phyloP scores from a whole-genome alignment of 352 stramenopile genomes.

The Pythium apleroticum region DNA sequence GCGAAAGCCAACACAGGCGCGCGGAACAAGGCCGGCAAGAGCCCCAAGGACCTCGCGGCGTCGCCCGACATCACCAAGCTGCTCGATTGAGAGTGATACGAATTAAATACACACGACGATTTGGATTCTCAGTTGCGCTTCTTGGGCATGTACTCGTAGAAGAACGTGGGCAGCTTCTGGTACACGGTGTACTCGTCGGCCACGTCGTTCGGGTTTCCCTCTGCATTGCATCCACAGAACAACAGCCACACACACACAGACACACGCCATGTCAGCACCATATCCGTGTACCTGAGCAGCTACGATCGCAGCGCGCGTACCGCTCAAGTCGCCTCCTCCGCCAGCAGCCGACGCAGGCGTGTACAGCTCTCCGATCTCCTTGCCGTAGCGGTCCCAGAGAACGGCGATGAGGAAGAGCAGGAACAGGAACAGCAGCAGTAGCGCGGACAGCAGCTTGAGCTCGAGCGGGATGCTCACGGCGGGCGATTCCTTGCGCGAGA shows the following conservation, averaged over 20 bases:
- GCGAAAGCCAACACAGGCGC: constrained; percentile 40
- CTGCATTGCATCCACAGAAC: no score
- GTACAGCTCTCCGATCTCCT: constrained; percentile 83
- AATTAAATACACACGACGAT: constrained; percentile 1
- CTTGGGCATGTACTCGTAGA: constrained; percentile 87
- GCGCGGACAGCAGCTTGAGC: constrained; percentile 63
- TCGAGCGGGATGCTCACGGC: constrained; percentile 49
- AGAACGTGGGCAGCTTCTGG: constrained; percentile 85
- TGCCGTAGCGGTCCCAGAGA: constrained; percentile 84
- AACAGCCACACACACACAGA: constrained; percentile 1
- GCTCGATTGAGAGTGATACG: constrained; percentile 26
- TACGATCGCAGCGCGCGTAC: constrained; percentile 16
- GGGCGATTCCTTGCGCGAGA: constrained; percentile 33
- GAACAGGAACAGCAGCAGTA: constrained; percentile 75
- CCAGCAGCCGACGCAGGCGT: constrained; percentile 31
- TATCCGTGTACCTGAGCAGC: not conserved
- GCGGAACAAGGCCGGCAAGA: constrained; percentile 83
- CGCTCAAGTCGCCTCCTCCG: constrained; percentile 27
- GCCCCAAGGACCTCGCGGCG: constrained; percentile 61
- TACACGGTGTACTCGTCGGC: constrained; percentile 84
- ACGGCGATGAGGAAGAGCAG: constrained; percentile 79
- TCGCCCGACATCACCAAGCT: constrained; percentile 64
- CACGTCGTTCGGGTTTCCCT: constrained; percentile 67
- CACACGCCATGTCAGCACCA: not conserved
- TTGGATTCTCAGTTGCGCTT: constrained; percentile 42